phyloP scores from a whole-genome alignment of 73 alveolate genomes.

The Paraurostyla sp. region DNA sequence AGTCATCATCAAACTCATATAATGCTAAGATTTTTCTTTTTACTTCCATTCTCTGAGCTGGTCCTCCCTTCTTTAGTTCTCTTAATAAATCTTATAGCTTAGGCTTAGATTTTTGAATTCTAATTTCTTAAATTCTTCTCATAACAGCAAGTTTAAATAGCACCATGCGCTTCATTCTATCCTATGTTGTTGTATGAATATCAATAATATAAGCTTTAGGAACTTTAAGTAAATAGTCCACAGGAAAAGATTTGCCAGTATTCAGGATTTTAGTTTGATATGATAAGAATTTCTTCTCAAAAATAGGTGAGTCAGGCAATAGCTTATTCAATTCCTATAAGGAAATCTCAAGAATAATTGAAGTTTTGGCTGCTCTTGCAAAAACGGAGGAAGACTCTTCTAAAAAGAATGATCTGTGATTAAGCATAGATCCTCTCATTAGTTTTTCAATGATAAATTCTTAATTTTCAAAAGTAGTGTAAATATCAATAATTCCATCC shows the following conservation, averaged over 20 bases:
- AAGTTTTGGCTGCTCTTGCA: constrained; percentile 38
- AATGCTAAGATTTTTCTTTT: constrained; percentile 28
- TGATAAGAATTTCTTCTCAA: constrained; percentile 48
- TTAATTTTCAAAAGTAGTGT: constrained; percentile 36
- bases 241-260: constrained; percentile 47
- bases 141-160: constrained; percentile 24
- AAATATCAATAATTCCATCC: constrained; percentile 60
- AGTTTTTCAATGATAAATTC: constrained; percentile 67
- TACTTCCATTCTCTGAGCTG: constrained; percentile 36
- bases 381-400: constrained; percentile 34
- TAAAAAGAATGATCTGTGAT: constrained; percentile 59
- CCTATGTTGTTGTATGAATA: background rate
- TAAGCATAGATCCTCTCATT: constrained; percentile 64
- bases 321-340: background rate
- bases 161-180: background rate
- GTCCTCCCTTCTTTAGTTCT: constrained; percentile 46
- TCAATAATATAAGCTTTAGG: background rate
- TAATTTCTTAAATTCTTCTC: constrained; percentile 63
- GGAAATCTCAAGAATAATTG: constrained; percentile 24
- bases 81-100: constrained; percentile 48
- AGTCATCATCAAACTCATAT: constrained; percentile 33
- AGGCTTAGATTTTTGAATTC: constrained; percentile 54
- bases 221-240: constrained; percentile 56
- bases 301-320: background rate
- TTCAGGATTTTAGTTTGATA: constrained; percentile 45